A percentile compares a stretch with the other conserved stretches of the same genome.
phyloP scores from a whole-genome alignment of 768 basidiomycete genomes.

The Naganishia onofrii region DNA sequence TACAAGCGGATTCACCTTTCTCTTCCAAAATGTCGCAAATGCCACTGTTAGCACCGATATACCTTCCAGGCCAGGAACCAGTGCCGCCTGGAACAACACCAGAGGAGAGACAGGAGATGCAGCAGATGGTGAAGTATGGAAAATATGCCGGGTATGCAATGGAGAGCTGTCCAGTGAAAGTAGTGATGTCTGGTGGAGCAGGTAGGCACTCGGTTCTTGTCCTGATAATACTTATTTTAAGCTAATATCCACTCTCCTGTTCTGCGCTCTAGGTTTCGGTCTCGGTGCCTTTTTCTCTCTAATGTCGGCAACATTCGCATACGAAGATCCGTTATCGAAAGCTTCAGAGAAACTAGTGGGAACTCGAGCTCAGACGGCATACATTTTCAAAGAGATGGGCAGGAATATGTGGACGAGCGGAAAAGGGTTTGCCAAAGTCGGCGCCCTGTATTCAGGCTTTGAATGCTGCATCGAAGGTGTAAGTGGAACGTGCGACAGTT shows the following conservation, averaged over 20 bases:
- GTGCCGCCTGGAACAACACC: slow-evolving; percentile 77
- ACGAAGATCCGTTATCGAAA: slow-evolving; percentile 76
- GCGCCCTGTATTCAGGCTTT: slow-evolving; percentile 86
- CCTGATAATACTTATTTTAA: not conserved
- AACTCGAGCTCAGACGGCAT: slow-evolving; percentile 69
- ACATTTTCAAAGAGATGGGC: slow-evolving; percentile 91
- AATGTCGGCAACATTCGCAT: slow-evolving; percentile 91
- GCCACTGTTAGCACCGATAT: slow-evolving; percentile 65
- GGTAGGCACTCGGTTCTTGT: slow-evolving; percentile 59
- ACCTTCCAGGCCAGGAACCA: slow-evolving; percentile 73
- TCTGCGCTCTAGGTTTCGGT: slow-evolving; percentile 65
- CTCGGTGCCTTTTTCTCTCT: slow-evolving; percentile 93
- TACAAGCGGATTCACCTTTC: not conserved
- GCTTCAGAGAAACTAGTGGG: slow-evolving; percentile 45
- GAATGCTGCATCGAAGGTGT: slow-evolving; percentile 95
- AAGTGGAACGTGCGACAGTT: slow-evolving; percentile 52
- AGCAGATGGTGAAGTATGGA: slow-evolving; percentile 75
- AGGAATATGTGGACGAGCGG: slow-evolving; percentile 84
- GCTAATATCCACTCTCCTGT: not conserved
- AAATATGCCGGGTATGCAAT: slow-evolving; percentile 66
- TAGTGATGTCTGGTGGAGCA: slow-evolving; percentile 71
- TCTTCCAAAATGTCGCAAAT: slow-evolving; percentile 28
- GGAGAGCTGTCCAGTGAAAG: slow-evolving; percentile 85
- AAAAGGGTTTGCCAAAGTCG: slow-evolving; percentile 90
- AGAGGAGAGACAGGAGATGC: slow-evolving; percentile 67